A percentile compares a stretch with the other conserved stretches of the same genome.
Conservation (phyloP, 2,329 filamentous ascomycete genomes). For the Chaetomium strumarium region DNA sequence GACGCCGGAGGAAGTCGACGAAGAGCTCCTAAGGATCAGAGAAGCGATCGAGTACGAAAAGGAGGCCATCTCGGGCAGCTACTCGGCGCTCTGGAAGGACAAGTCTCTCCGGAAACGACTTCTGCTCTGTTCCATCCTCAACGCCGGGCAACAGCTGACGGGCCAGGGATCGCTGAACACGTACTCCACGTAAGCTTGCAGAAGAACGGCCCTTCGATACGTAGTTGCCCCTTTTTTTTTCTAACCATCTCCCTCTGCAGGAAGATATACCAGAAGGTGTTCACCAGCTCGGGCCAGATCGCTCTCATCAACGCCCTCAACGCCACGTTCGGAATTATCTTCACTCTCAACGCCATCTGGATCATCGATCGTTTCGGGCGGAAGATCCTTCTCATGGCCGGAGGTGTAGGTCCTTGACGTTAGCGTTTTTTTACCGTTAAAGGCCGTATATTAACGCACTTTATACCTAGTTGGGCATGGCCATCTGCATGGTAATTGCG, state of each 20-base stretch:
- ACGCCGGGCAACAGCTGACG: slow-evolving; percentile 1
- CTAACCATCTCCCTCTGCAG: too few species aligned
- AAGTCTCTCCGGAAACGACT: not conserved
- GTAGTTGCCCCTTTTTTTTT: too few species aligned
- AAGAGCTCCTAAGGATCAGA: not conserved
- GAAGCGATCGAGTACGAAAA: not conserved
- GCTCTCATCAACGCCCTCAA: slow-evolving; percentile 2
- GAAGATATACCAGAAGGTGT: not conserved
- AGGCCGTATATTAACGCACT: too few species aligned
- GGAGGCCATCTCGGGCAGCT: not conserved
- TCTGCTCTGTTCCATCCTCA: not conserved
- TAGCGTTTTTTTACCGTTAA: too few species aligned
- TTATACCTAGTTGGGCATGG: too few species aligned
- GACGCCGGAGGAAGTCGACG: not conserved
- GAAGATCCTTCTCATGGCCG: not conserved
- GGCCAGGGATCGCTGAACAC: slow-evolving; percentile 1
- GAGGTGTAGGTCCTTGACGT: too few species aligned
- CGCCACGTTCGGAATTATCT: not conserved
- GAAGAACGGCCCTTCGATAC: too few species aligned
- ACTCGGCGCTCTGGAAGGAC: not conserved
- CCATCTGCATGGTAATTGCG: not conserved
- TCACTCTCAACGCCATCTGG: not conserved
- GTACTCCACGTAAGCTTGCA: too few species aligned
- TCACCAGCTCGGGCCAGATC: not conserved
- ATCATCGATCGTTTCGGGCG: slow-evolving; percentile 1